A percentile compares a stretch with the other conserved stretches of the same genome.
phyloP scores from a whole-genome alignment of 352 stramenopile species.

The Pythium folliculosum region DNA sequence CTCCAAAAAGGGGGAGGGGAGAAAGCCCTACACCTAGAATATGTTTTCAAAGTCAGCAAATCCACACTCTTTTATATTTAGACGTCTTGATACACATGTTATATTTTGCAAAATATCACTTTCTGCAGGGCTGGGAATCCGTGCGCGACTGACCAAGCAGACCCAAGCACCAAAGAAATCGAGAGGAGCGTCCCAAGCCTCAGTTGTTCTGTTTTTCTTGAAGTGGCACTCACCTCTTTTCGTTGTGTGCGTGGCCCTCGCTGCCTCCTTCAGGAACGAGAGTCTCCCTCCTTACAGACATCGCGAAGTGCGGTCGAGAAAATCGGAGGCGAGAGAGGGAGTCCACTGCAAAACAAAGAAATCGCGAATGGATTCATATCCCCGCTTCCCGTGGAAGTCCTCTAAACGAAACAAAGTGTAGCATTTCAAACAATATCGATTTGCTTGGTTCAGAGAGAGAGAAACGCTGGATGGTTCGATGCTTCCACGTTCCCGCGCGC shows the following conservation, averaged over 20 bases:
- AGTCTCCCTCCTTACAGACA: not conserved
- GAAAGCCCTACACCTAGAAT: conserved; percentile 1
- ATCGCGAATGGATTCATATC: too few relatives aligned
- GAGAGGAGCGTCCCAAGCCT: not conserved
- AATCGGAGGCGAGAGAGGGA: not conserved
- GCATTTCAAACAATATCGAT: too few relatives aligned
- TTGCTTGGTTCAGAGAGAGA: too few relatives aligned
- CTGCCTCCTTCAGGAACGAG: not conserved
- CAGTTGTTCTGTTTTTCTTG: not conserved
- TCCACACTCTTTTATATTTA: not conserved
- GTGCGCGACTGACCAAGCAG: conserved; percentile 1
- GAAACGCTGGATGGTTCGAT: not conserved
- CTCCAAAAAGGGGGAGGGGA: not conserved
- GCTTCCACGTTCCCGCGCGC: too few relatives aligned
- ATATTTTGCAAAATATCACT: conserved; percentile 7
- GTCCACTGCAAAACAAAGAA: too few relatives aligned
- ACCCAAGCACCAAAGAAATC: conserved; percentile 21
- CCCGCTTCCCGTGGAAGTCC: too few relatives aligned
- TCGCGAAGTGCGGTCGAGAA: not conserved
- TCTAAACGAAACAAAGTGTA: too few relatives aligned
- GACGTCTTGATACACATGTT: not conserved
- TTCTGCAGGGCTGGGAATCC: conserved; percentile 7
- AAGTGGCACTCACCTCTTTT: not conserved
- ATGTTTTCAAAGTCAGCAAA: not conserved
- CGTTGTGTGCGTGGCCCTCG: not conserved